These are phyloP conservation scores for Aspergillus persii DNA, from an alignment of 2,329 filamentous ascomycete genomes.

Conservation along the genomic window DNA sequence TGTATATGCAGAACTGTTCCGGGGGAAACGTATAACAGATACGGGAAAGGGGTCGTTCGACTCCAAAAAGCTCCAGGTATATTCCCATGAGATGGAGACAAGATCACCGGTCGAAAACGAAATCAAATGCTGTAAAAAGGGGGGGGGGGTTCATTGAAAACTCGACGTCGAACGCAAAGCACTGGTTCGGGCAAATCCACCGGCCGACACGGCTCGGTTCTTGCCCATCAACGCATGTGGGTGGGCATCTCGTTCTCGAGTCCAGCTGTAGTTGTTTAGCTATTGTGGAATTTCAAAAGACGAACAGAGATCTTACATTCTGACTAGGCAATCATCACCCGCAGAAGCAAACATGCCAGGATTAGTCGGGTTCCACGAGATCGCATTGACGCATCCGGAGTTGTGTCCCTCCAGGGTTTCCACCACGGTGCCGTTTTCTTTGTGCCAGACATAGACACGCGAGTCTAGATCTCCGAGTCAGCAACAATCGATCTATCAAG, in stretches of 20 bases:
- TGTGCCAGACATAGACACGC: slow-evolving; percentile 85
- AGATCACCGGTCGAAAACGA: slow-evolving; percentile 1
- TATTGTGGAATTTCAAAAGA: not conserved
- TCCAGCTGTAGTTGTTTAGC: slow-evolving; percentile 30
- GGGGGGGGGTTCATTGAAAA: slow-evolving; percentile 20
- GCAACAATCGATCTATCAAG: slow-evolving; percentile 8
- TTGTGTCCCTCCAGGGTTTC: slow-evolving; percentile 73
- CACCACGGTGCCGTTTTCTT: slow-evolving; percentile 72
- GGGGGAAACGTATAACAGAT: not conserved
- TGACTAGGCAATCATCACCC: slow-evolving; percentile 80
- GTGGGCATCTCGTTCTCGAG: slow-evolving; percentile 31
- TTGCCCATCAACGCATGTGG: slow-evolving; percentile 23
- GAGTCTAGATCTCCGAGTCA: slow-evolving; percentile 50
- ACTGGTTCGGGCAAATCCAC: slow-evolving; percentile 40
- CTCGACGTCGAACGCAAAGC: slow-evolving; percentile 40
- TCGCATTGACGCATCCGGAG: slow-evolving; percentile 76
- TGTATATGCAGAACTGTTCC: slow-evolving; percentile 20
- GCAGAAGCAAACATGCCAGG: slow-evolving; percentile 85
- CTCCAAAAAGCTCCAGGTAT: slow-evolving; percentile 15
- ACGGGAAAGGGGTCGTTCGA: slow-evolving; percentile 1
- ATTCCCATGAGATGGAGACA: slow-evolving; percentile 5
- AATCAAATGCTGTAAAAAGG: not conserved
- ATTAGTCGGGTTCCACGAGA: slow-evolving; percentile 83
- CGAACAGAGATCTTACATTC: slow-evolving; percentile 65
- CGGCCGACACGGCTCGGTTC: slow-evolving; percentile 30